Evolutionary conservation across 345 rosid species (phyloP).

Genomic region (Lumnitzera racemosa): DNA sequence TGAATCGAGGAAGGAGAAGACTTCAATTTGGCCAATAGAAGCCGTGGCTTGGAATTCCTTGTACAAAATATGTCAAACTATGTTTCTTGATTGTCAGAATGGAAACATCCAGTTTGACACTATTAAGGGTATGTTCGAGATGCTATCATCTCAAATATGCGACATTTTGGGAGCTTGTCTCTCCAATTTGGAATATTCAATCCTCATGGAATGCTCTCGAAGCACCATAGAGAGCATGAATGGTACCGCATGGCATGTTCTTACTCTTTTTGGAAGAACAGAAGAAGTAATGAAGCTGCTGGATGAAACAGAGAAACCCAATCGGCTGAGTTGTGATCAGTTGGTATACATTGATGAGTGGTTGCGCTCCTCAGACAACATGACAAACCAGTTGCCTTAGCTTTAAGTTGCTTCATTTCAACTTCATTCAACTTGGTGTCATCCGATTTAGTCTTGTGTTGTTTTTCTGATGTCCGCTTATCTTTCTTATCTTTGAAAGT

Average conservation of each 20-base stretch:
- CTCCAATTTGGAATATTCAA: constrained; percentile 28
- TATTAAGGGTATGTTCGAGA: constrained; percentile 32
- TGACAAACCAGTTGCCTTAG: constrained; percentile 1
- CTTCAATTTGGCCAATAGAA: constrained; percentile 61
- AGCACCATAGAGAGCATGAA: constrained; percentile 53
- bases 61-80: constrained; percentile 61
- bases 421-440: no score
- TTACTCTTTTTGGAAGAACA: no score
- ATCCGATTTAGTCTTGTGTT: no score
- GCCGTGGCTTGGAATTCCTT: constrained; percentile 70
- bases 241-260: constrained; percentile 37
- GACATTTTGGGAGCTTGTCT: constrained; percentile 77
- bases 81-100: constrained; percentile 24
- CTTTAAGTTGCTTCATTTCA: no score
- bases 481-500: no score
- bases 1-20: no score
- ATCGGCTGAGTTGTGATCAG: no score
- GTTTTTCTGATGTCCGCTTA: no score
- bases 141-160: constrained; percentile 35
- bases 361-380: neutral
- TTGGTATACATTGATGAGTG: no score
- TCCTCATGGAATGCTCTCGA: constrained; percentile 23
- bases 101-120: constrained; percentile 14
- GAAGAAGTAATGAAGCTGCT: no score
- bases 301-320: no score